Base-by-base conservation (phyloP, 1,284 basidiomycete species). In the Apiotrichum gracile region DNA sequence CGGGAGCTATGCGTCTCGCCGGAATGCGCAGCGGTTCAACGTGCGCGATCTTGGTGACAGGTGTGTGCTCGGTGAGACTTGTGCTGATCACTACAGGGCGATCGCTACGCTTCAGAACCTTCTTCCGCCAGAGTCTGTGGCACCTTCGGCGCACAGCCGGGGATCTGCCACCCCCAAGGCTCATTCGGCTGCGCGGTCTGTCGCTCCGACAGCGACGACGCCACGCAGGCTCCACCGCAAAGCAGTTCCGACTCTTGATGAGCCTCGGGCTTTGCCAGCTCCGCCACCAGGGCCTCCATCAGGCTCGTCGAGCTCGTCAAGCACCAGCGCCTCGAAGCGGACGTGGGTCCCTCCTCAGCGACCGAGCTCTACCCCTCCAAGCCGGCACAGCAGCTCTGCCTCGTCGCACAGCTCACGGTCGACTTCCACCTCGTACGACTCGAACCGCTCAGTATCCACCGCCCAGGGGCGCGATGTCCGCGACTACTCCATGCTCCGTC, bases 221-320 rank as follows among this genome's bases (percentile, higher is more conserved):
- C 51, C 48, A 5, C 58, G 51, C 44, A 57, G 17, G 12, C n/a
- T 53, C 35, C 58, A 52, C 8, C 51, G 67, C 10, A 60, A 66
- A 17, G 62, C 67, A 0, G 65, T 66, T 3, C 66, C 61, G 2
- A 41, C 49, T 3, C 55, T 52, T 41, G 57, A 55, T 25, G 19
- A 19, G 43, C 41, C 25, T 1, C 21, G 5, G 12, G 13, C 26
- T 21, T 4, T 29, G n/a, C 13, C 34, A 2, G 10, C 48, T 21
- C 46, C 44, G 13, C 54, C 58, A 7, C 51, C 54, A 8, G 19
- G 34, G n/a, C 51, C 49, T 1, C 40, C 43, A 17, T 34, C 43
- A 14, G n/a, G n/a, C 7, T 45, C 43, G 12, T 45, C 43, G 17
- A 49, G 39, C 31, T 42, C 39, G 5, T 33, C 29, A 5, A 26